These are phyloP conservation scores for Reutealis trisperma DNA, from an alignment of 345 rosid genomes.

Conservation along the genomic window DNA sequence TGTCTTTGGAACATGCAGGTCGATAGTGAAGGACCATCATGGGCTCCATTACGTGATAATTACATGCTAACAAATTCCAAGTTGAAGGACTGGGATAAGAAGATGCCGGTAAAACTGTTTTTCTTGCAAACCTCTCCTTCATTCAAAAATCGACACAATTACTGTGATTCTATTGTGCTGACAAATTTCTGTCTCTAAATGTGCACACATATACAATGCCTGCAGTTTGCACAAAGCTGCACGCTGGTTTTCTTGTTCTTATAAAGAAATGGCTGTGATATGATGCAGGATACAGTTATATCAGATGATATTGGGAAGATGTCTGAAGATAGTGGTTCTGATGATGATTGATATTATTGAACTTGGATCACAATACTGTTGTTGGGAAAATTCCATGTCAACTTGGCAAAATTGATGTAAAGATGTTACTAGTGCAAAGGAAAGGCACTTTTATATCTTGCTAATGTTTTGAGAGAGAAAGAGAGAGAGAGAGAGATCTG, in stretches of 20 bases:
- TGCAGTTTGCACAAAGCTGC: not conserved
- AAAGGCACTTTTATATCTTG: not conserved
- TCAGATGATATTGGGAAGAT: constrained; percentile 49
- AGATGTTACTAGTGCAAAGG: not conserved
- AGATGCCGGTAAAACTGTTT: constrained; percentile 54
- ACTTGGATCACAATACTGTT: not conserved
- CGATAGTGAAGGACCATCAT: constrained; percentile 67
- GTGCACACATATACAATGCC: not conserved
- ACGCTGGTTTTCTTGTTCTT: not conserved
- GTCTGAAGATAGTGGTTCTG: constrained; percentile 63
- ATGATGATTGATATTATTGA: constrained; percentile 42
- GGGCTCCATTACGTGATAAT: constrained; percentile 96
- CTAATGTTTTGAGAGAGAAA: not conserved
- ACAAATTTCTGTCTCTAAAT: not conserved
- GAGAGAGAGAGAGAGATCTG: not conserved
- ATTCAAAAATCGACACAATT: not conserved
- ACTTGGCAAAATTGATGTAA: not conserved
- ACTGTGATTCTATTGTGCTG: not conserved
- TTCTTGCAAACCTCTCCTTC: not conserved
- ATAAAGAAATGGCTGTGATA: not conserved
- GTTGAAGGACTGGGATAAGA: constrained; percentile 90
- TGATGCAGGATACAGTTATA: constrained; percentile 48
- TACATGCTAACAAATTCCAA: constrained; percentile 85
- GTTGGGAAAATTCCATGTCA: not conserved
- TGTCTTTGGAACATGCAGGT: constrained; percentile 33